Conservation (phyloP, 345 rosid species). For the Eutrema yunnanense region DNA sequence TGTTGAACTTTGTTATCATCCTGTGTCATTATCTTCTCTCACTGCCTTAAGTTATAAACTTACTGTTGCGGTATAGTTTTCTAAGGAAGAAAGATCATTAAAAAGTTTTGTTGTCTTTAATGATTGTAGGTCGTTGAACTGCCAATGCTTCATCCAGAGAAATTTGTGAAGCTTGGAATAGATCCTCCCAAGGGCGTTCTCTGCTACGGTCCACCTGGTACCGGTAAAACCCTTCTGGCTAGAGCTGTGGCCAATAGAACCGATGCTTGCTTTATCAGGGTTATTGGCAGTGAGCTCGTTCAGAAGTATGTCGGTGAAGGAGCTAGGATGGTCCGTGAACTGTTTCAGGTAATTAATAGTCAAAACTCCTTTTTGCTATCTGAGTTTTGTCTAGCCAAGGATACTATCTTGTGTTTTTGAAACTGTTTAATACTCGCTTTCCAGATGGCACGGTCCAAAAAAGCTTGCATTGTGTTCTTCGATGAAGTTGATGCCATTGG, state of each 20-base stretch:
- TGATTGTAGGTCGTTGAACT: conserved; percentile 71
- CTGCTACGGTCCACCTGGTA: conserved; percentile 96
- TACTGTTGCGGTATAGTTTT: no score
- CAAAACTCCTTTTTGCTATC: background rate
- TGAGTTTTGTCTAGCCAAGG: background rate
- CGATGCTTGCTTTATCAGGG: conserved; percentile 93
- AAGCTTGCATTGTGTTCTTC: conserved; percentile 80
- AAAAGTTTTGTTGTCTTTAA: background rate
- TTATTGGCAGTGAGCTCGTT: conserved; percentile 93
- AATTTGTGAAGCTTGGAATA: conserved; percentile 93
- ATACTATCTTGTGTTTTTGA: background rate
- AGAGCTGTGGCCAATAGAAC: conserved; percentile 98
- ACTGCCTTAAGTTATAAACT: no score
- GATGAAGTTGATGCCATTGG: conserved; percentile 87
- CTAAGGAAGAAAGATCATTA: no score
- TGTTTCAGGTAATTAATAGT: conserved; percentile 62
- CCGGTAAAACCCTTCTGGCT: conserved; percentile 88
- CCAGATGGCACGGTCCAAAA: conserved; percentile 87
- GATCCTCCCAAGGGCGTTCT: conserved; percentile 98
- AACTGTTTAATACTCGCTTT: background rate
- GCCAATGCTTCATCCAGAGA: conserved; percentile 99
- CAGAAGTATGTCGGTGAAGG: conserved; percentile 97
- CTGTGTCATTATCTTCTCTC: no score
- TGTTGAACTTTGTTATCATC: background rate
- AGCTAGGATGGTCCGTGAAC: conserved; percentile 93